Percentiles rank a stretch among this genome's conserved stretches.
These are phyloP conservation scores for Coleophoma cylindrospora DNA, from an alignment of 2,329 filamentous ascomycete genomes.

Conservation along the genomic window DNA sequence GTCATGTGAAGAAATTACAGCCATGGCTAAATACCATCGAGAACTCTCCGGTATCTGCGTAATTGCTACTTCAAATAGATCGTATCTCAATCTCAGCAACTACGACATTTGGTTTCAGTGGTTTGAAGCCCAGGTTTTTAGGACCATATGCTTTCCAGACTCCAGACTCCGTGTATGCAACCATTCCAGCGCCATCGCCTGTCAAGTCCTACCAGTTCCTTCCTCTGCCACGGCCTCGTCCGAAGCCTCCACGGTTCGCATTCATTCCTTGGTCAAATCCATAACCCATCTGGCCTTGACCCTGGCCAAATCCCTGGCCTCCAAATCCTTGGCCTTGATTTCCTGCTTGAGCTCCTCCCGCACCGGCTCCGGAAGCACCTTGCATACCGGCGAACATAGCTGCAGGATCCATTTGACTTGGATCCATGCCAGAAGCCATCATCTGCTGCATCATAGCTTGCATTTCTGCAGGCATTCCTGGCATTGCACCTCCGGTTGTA, in stretches of 20 bases:
- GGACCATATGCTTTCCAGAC: not conserved
- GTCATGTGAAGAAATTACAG: too few relatives aligned
- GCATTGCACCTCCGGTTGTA: conserved; percentile 42
- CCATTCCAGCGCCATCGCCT: not conserved
- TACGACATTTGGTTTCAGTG: too few relatives aligned
- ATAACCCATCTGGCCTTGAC: conserved; percentile 21
- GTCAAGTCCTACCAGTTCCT: conserved; percentile 15
- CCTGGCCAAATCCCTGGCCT: conserved; percentile 40
- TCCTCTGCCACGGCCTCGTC: conserved; percentile 23
- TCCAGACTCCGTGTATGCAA: not conserved
- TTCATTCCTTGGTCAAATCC: conserved; percentile 25
- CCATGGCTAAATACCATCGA: too few relatives aligned
- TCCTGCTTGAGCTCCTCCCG: conserved; percentile 44
- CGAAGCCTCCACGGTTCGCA: conserved; percentile 25
- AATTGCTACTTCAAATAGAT: too few relatives aligned
- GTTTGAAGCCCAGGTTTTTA: too few relatives aligned
- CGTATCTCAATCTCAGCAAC: too few relatives aligned
- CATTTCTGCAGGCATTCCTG: conserved; percentile 62
- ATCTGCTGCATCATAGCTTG: conserved; percentile 67
- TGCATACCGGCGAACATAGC: conserved; percentile 58
- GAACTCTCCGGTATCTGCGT: too few relatives aligned
- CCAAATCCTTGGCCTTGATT: conserved; percentile 42
- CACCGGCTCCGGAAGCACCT: conserved; percentile 31
- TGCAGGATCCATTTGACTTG: conserved; percentile 60
- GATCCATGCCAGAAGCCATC: conserved; percentile 61